These are phyloP conservation scores for Pseudogymnoascus sp. DNA, from an alignment of 2,329 filamentous ascomycete species.

Conservation along the genomic window DNA sequence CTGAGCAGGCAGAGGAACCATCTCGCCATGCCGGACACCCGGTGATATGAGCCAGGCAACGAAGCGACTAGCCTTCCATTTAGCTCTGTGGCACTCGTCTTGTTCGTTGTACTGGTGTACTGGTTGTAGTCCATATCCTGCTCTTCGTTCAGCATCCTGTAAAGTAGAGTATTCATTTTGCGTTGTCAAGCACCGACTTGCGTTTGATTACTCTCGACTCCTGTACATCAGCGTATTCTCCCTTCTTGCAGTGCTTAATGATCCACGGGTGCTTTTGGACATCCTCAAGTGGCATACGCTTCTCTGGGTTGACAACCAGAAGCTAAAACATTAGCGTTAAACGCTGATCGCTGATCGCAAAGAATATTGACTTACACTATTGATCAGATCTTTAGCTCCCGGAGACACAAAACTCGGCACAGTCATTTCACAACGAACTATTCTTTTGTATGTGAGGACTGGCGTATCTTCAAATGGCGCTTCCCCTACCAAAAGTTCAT, in stretches of 20 bases:
- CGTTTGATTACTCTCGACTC: background rate
- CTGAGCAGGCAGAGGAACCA: background rate
- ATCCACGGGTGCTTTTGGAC: slow-evolving; percentile 93
- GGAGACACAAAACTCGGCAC: slow-evolving; percentile 83
- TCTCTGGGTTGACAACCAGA: slow-evolving; percentile 86
- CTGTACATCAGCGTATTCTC: slow-evolving; percentile 34
- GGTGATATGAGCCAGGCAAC: background rate
- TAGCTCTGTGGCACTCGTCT: background rate
- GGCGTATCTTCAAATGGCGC: slow-evolving; percentile 94
- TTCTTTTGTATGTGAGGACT: slow-evolving; percentile 86
- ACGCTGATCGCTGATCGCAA: background rate
- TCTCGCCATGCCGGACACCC: background rate
- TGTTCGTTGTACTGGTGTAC: too few species aligned
- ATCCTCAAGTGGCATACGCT: slow-evolving; percentile 84
- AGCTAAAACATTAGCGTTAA: slow-evolving; percentile 42
- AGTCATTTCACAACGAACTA: slow-evolving; percentile 82
- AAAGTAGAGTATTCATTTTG: background rate
- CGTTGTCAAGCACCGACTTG: background rate
- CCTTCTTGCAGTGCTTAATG: slow-evolving; percentile 70
- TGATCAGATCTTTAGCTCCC: slow-evolving; percentile 87
- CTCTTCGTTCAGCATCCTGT: background rate
- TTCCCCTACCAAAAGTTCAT: slow-evolving; percentile 92
- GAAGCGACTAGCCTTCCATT: slow-evolving; percentile 5
- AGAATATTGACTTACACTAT: slow-evolving; percentile 52
- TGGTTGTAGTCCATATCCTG: too few species aligned